Evolutionary conservation across 768 basidiomycete genomes (phyloP).

Genomic region (Tricholoma bakamatsutake): DNA sequence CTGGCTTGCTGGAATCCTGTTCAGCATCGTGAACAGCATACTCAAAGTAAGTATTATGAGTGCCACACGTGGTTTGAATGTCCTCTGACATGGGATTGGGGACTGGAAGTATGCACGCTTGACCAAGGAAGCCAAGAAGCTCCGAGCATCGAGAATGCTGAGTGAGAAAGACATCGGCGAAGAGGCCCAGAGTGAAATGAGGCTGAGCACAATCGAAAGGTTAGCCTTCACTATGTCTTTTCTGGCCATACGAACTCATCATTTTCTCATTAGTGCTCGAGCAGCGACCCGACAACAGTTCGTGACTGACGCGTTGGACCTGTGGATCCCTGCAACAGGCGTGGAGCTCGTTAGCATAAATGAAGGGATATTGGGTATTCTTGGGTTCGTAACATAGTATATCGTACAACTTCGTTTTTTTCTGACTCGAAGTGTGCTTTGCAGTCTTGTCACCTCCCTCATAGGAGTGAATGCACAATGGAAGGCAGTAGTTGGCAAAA

Average conservation of each 20-base stretch:
- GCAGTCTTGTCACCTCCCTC: constrained; percentile 63
- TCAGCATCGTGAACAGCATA: constrained; percentile 66
- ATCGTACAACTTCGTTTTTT: background rate
- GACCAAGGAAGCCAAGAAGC: constrained; percentile 49
- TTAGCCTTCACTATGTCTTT: constrained; percentile 24
- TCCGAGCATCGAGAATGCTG: constrained; percentile 39
- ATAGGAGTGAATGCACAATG: constrained; percentile 68
- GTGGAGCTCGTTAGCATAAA: constrained; percentile 71
- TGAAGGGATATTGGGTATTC: constrained; percentile 80
- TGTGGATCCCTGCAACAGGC: constrained; percentile 85
- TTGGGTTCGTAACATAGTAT: constrained; percentile 52
- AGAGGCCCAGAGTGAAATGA: constrained; percentile 61
- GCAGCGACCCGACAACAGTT: constrained; percentile 72
- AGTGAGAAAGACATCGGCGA: constrained; percentile 65
- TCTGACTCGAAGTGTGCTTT: constrained; percentile 2
- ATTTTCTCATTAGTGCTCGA: constrained; percentile 42
- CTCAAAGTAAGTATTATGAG: constrained; percentile 46
- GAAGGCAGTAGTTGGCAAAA: constrained; percentile 44
- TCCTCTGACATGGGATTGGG: background rate
- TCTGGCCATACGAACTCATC: background rate
- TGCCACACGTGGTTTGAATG: background rate
- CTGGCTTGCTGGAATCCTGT: constrained; percentile 84
- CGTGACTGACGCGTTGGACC: constrained; percentile 76
- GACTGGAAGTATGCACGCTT: constrained; percentile 49
- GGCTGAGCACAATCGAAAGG: constrained; percentile 51